These are phyloP conservation scores for Ceratocystis papillata DNA, from an alignment of 2,329 filamentous ascomycete genomes.

Conservation along the genomic window DNA sequence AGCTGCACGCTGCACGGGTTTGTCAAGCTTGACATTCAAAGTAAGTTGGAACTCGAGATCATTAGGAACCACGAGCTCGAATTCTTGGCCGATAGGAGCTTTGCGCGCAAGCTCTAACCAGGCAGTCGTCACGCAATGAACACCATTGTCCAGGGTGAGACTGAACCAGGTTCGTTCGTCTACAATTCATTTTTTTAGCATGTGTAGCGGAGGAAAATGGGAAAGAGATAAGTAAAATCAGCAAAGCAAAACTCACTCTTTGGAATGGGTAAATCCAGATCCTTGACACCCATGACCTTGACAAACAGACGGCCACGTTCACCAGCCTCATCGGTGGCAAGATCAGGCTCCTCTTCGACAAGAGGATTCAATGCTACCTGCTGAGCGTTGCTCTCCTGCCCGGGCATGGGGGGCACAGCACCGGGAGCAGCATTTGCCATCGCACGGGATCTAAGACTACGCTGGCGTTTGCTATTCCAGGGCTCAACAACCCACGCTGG, in stretches of 20 bases:
- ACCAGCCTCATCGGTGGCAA: slow-evolving; percentile 59
- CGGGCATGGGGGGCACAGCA: slow-evolving; percentile 70
- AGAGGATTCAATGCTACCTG: slow-evolving; percentile 50
- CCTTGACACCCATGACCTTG: slow-evolving; percentile 97
- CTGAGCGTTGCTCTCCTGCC: slow-evolving; percentile 66
- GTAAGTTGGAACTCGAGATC: slow-evolving; percentile 99
- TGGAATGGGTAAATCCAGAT: slow-evolving; percentile 81
- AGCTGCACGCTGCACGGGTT: slow-evolving; percentile 51
- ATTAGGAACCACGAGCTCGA: slow-evolving; percentile 91
- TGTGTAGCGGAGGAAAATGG: not conserved
- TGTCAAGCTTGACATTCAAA: slow-evolving; percentile 85
- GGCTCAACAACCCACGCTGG: slow-evolving; percentile 95
- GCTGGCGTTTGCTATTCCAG: slow-evolving; percentile 77
- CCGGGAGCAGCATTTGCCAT: slow-evolving; percentile 39
- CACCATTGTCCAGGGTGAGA: slow-evolving; percentile 91
- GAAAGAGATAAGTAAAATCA: not conserved
- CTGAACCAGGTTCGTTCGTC: slow-evolving; percentile 90
- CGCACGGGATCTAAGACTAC: slow-evolving; percentile 41
- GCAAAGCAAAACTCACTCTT: slow-evolving; percentile 54
- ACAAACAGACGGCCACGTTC: slow-evolving; percentile 90
- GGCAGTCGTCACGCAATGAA: slow-evolving; percentile 93
- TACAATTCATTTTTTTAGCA: slow-evolving; percentile 33
- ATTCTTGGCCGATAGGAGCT: slow-evolving; percentile 93
- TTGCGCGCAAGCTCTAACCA: slow-evolving; percentile 88
- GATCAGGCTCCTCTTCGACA: slow-evolving; percentile 57